Percentiles rank a stretch among this genome's conserved stretches.
phyloP scores from a whole-genome alignment of 2,329 filamentous ascomycete species.

The Whalleya microplaca region DNA sequence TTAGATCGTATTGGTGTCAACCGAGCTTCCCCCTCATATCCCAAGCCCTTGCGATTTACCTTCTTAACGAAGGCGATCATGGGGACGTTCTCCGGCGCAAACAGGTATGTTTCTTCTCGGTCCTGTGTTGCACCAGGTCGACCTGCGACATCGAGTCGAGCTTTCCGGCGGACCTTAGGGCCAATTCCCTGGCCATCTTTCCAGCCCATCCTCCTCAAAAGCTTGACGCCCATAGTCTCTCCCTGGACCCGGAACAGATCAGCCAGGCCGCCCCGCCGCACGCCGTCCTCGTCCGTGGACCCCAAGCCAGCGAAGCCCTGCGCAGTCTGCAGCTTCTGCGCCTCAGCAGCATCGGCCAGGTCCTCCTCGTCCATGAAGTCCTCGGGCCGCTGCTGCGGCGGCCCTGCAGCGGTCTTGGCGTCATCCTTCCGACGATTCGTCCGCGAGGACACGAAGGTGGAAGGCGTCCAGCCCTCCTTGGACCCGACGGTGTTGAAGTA shows the following conservation, averaged over 20 bases:
- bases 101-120: conserved; percentile 65
- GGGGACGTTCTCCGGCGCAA: conserved; percentile 79
- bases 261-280: conserved; percentile 58
- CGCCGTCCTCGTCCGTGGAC: conserved; percentile 59
- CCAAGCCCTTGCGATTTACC: conserved; percentile 71
- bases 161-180: conserved; percentile 77
- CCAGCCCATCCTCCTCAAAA: conserved; percentile 95
- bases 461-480: conserved; percentile 96
- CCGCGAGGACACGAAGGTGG: conserved; percentile 89
- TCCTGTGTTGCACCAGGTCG: conserved; percentile 43
- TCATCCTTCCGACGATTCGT: conserved; percentile 73
- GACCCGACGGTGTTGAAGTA: conserved; percentile 99
- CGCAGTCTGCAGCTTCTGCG: conserved; percentile 72
- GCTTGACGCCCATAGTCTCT: conserved; percentile 83
- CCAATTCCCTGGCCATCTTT: conserved; percentile 91
- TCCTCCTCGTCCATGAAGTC: conserved; percentile 99
- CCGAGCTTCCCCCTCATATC: conserved; percentile 63
- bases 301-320: conserved; percentile 78
- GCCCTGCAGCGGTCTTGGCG: conserved; percentile 39
- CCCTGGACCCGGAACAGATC: conserved; percentile 74
- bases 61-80: conserved; percentile 71
- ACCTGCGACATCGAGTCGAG: conserved; percentile 61
- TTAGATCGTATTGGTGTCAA: conserved; percentile 44
- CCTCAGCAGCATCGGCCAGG: conserved; percentile 81
- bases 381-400: conserved; percentile 66